Percentiles rank a stretch among this genome's conserved stretches.
Conservation (phyloP, 129 eudicot species). For the Calendula officinalis region DNA sequence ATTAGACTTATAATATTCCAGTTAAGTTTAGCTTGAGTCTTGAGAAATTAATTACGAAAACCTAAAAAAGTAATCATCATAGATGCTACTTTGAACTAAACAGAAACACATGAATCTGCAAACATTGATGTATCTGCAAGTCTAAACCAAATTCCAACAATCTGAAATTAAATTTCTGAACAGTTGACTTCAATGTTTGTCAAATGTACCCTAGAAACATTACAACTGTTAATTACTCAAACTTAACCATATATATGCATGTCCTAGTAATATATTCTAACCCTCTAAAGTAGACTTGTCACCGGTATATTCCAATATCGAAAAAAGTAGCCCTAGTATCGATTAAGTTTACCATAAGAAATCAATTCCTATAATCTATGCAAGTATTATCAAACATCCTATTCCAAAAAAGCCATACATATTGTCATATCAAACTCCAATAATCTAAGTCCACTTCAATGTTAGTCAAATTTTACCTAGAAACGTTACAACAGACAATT, state of each 20-base stretch:
- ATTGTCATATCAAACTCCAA: background rate
- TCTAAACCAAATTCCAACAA: constrained; percentile 9
- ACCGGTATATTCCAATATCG: constrained; percentile 9
- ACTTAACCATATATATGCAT: background rate
- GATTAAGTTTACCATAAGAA: background rate
- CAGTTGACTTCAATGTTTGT: background rate
- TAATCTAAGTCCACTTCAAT: constrained; percentile 1
- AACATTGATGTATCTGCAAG: constrained; percentile 8
- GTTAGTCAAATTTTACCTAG: background rate
- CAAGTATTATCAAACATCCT: background rate
- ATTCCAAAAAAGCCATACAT: background rate
- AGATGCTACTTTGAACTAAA: background rate
- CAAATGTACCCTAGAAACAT: background rate
- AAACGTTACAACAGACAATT: constrained; percentile 17
- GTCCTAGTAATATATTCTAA: background rate
- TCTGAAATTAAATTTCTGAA: background rate
- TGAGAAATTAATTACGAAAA: background rate
- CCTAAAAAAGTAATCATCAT: background rate
- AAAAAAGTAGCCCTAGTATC: constrained; percentile 1
- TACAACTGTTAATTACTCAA: background rate
- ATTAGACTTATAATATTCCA: background rate
- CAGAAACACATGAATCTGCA: background rate
- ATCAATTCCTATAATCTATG: background rate
- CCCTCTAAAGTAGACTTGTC: constrained; percentile 9
- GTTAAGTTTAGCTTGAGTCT: background rate